These are phyloP conservation scores for Coniochaeta hoffmannii DNA, from an alignment of 2,329 filamentous ascomycete species.

Conservation along the genomic window DNA sequence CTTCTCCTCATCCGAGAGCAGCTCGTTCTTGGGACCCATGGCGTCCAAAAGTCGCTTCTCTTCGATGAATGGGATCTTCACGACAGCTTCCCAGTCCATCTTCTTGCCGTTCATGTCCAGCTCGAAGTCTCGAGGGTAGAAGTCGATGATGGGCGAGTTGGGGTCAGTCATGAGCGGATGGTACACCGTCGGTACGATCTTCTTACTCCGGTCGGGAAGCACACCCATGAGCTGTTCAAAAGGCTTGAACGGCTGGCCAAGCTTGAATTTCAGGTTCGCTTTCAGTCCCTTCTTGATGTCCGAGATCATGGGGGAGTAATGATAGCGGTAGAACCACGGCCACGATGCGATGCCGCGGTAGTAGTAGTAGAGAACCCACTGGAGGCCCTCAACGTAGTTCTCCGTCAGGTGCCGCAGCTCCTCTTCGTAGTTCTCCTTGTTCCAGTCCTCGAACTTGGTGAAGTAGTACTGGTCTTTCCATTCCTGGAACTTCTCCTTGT, in stretches of 20 bases:
- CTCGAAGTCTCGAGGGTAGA: conserved; percentile 94
- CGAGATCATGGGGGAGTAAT: conserved; percentile 91
- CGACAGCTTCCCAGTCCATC: conserved; percentile 98
- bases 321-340: conserved; percentile 97
- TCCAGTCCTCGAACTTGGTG: conserved; percentile 73
- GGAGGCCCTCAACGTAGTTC: conserved; percentile 94
- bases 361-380: conserved; percentile 98
- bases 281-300: conserved; percentile 84
- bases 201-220: conserved; percentile 92
- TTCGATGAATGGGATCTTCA: conserved; percentile 98
- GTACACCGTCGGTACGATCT: conserved; percentile 82
- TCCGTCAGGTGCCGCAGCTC: conserved; percentile 79
- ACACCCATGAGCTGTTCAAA: conserved; percentile 99
- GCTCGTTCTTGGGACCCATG: conserved; percentile 76
- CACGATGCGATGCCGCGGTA: conserved; percentile 95
- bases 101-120: conserved; percentile 99
- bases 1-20: conserved; percentile 72
- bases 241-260: conserved; percentile 90
- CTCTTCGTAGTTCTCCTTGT: conserved; percentile 62
- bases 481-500: conserved; percentile 78
- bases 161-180: conserved; percentile 88
- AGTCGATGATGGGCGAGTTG: conserved; percentile 90
- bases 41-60: conserved; percentile 77
- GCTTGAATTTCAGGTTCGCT: conserved; percentile 83
- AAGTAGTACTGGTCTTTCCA: conserved; percentile 96